Conservation (phyloP, 2,329 filamentous ascomycete species). For the Cladosporium sp. region DNA sequence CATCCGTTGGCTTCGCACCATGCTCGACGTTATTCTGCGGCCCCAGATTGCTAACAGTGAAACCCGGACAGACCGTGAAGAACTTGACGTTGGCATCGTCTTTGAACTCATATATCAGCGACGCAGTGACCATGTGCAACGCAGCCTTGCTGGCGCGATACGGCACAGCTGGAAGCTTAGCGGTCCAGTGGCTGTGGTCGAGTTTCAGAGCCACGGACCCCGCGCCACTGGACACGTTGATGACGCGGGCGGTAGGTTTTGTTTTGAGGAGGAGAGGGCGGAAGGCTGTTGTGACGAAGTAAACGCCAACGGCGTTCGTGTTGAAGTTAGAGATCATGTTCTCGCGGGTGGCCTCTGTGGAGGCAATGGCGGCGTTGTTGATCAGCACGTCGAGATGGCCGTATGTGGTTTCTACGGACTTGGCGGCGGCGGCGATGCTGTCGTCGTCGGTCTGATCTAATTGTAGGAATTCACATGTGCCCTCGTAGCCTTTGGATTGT, state of each 20-base stretch:
- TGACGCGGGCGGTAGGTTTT: conserved; percentile 31
- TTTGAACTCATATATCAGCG: conserved; percentile 38
- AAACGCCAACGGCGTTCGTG: conserved; percentile 46
- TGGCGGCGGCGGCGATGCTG: conserved; percentile 45
- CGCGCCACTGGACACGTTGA: conserved; percentile 34
- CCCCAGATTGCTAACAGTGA: conserved; percentile 39
- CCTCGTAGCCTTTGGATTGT: conserved; percentile 14
- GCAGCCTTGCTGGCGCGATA: conserved; percentile 40
- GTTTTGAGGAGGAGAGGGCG: conserved; percentile 39
- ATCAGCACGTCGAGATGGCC: conserved; percentile 38
- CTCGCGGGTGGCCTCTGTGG: conserved; percentile 24
- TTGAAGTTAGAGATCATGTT: conserved; percentile 31
- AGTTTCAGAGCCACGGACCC: conserved; percentile 32
- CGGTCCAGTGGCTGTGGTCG: conserved; percentile 23
- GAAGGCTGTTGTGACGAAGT: conserved; percentile 39
- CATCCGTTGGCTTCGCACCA: conserved; percentile 8
- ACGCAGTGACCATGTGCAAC: conserved; percentile 44
- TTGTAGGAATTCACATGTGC: conserved; percentile 41
- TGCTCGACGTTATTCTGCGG: not conserved
- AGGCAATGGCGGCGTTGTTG: conserved; percentile 40
- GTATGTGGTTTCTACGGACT: conserved; percentile 36
- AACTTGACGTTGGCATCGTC: conserved; percentile 40
- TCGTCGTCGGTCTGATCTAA: conserved; percentile 51
- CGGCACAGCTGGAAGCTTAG: conserved; percentile 24
- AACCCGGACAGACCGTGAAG: conserved; percentile 40